Evolutionary conservation across 1,284 basidiomycete genomes (phyloP).

Genomic region (Xerocomus amazonicus): DNA sequence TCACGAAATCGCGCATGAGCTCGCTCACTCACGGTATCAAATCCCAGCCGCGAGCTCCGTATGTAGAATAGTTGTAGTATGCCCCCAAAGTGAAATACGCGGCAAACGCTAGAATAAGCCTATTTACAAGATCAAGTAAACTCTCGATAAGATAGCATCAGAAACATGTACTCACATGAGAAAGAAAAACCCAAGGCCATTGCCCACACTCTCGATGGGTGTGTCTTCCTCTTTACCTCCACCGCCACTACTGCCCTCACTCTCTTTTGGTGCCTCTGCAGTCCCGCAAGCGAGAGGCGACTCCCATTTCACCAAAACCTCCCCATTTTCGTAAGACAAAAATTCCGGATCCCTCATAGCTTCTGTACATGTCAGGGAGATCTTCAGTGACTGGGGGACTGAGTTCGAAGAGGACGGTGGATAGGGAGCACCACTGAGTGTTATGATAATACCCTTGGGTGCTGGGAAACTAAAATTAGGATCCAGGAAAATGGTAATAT

Average conservation of each 20-base stretch:
- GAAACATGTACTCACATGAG: constrained; percentile 54
- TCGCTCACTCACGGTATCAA: constrained; percentile 65
- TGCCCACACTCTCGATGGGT: constrained; percentile 49
- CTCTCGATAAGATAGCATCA: not conserved
- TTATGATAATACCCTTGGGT: constrained; percentile 51
- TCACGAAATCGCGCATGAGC: not conserved
- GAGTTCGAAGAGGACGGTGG: constrained; percentile 42
- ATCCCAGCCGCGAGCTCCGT: constrained; percentile 75
- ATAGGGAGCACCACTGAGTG: constrained; percentile 60
- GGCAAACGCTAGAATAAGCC: constrained; percentile 60
- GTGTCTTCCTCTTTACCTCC: constrained; percentile 30
- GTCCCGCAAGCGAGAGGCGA: constrained; percentile 47
- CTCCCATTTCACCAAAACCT: constrained; percentile 57
- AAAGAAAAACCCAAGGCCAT: constrained; percentile 81
- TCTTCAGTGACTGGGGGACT: constrained; percentile 52
- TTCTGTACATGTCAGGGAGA: constrained; percentile 57
- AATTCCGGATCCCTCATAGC: constrained; percentile 47
- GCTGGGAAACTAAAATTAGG: constrained; percentile 18
- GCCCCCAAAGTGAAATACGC: constrained; percentile 73
- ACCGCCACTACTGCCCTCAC: constrained; percentile 36
- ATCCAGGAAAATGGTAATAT: not conserved
- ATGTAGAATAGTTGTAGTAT: constrained; percentile 81
- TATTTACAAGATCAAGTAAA: constrained; percentile 29
- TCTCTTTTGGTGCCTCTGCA: constrained; percentile 33
- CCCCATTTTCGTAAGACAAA: constrained; percentile 56